These are phyloP conservation scores for Emergomyces africanus DNA, from an alignment of 2,329 filamentous ascomycete species.

Conservation along the genomic window DNA sequence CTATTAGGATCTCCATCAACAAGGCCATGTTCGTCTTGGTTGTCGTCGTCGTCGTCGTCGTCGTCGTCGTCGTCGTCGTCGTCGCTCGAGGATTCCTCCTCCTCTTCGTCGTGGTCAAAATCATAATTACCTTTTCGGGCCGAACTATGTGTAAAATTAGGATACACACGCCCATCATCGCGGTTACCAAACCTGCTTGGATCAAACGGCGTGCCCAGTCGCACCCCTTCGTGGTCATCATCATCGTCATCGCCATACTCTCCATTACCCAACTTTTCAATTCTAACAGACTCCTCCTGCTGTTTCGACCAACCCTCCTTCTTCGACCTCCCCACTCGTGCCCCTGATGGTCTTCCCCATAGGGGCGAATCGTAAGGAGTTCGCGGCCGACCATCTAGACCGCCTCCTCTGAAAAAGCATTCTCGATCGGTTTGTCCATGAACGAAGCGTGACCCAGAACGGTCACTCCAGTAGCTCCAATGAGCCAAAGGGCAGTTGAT, in stretches of 20 bases:
- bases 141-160: not conserved
- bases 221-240: constrained; percentile 29
- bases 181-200: not conserved
- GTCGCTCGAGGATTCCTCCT: constrained; percentile 26
- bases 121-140: constrained; percentile 20
- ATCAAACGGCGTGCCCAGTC: constrained; percentile 3
- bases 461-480: constrained; percentile 85
- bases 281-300: constrained; percentile 38
- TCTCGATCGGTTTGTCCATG: constrained; percentile 98
- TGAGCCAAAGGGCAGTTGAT: constrained; percentile 79
- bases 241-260: constrained; percentile 38
- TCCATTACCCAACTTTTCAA: constrained; percentile 54
- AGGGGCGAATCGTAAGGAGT: constrained; percentile 82
- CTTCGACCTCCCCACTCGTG: constrained; percentile 52
- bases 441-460: constrained; percentile 91
- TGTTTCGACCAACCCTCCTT: constrained; percentile 38
- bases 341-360: constrained; percentile 99
- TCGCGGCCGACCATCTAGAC: constrained; percentile 99
- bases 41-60: too few relatives aligned
- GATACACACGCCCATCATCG: not conserved
- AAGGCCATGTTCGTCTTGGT: constrained; percentile 40
- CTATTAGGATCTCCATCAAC: constrained; percentile 24
- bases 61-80: constrained; percentile 39
- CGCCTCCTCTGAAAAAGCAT: constrained; percentile 99
- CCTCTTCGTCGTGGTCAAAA: constrained; percentile 32